Base-by-base conservation (phyloP, 164 flowering plant species). In the Dillenia suffruticosa region DNA sequence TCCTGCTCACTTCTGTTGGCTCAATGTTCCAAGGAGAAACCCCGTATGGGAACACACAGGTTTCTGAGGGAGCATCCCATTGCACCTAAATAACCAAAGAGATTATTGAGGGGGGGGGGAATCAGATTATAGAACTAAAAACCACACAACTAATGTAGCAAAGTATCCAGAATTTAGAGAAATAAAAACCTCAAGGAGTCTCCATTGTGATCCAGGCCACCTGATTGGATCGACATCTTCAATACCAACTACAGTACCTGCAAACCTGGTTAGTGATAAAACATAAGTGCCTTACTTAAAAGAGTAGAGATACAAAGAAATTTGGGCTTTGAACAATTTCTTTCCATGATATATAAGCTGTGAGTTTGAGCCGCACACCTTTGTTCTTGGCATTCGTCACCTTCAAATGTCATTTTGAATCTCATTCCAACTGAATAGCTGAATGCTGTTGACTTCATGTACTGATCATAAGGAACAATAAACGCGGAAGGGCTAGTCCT, bases 171-270 rank as follows among this genome's bases (percentile, higher is more conserved):
- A 44, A 16, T 32, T 32, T 32, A 32, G 48, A 7, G 9, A 47
- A 19, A 47, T 49, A 26, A 17, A 57, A 69, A 82, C 92, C 77
- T 65, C 74, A 14, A 86, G 81, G 62, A 75, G 63, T 69, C 76
- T 77, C 92, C 92, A 86, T 58, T 77, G 74, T 44, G 92, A 86
- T 60, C 70, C 60, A 8, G 81, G 84, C 88, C 88, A 86, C 59
- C 75, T 71, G 49, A 67, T 51, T 10, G 54, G 67, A 68, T 84
- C 84, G 47, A 73, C 22, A 56, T 84, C 86, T 67, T 74, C 82
- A 22, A 62, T 56, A 12, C 69, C 82, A 64, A 82, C 59, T 5
- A 86, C 63, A 1, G 77, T 81, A 51, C 87, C 92, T 11, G 63
- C 52, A 63, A 51, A 22, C 59, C 91, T 86, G 75, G 49, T 66